Conservation (phyloP, 1,139 yeast genomes). For the Sugiyamaella neomexicana region DNA sequence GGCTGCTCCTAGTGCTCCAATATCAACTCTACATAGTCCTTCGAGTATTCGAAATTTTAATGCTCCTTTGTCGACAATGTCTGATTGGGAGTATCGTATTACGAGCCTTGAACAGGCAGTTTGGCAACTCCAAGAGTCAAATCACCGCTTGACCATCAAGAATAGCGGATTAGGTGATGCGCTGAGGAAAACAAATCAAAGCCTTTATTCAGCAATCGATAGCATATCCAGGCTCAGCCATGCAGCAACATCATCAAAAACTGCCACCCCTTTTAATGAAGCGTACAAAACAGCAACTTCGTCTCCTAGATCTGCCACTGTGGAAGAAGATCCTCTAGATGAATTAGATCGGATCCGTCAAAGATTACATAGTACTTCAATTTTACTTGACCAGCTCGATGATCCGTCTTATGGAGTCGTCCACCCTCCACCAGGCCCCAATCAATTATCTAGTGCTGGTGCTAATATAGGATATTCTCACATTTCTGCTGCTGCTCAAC, state of each 20-base stretch:
- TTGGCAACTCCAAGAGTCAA: constrained; percentile 29
- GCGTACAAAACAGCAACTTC: constrained; percentile 6
- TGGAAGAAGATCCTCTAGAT: constrained; percentile 10
- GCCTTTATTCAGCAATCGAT: constrained; percentile 26
- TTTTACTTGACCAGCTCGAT: constrained; percentile 21
- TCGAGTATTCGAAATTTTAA: constrained; percentile 1
- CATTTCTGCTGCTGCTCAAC: constrained; percentile 3
- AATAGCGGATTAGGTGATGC: constrained; percentile 25
- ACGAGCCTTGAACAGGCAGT: constrained; percentile 29
- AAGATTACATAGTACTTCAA: constrained; percentile 13
- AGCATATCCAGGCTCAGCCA: constrained; percentile 20
- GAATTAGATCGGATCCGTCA: constrained; percentile 17
- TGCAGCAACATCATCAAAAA: not conserved
- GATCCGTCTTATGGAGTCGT: constrained; percentile 14
- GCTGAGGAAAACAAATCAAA: constrained; percentile 26
- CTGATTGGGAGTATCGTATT: constrained; percentile 24
- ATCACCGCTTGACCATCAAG: constrained; percentile 23
- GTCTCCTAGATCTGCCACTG: constrained; percentile 7
- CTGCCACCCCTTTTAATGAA: not conserved
- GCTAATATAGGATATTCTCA: not conserved
- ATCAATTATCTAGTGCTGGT: not conserved
- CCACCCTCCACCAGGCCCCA: not conserved
- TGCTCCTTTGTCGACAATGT: not conserved
- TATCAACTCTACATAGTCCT: constrained; percentile 8
- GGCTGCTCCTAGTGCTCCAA: not conserved